Evolutionary conservation across 2,329 filamentous ascomycete species (phyloP).

Genomic region (Colletotrichum cereale): DNA sequence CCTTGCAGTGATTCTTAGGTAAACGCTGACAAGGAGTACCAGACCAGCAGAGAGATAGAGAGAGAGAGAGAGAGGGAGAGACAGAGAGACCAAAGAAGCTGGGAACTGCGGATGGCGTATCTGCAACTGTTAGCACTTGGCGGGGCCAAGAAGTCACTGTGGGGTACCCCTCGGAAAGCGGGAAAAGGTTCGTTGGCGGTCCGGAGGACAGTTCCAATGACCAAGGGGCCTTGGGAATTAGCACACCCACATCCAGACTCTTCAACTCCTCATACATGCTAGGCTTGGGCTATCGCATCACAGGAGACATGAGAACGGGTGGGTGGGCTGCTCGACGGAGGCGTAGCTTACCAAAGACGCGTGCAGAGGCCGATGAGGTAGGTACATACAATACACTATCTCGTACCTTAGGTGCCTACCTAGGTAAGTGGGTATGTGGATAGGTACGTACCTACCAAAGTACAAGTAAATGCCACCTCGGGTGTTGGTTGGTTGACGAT

Average conservation of each 20-base stretch:
- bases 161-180: slow-evolving; percentile 13
- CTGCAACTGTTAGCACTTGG: slow-evolving; percentile 24
- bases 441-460: neutral
- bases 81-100: slow-evolving; percentile 3
- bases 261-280: neutral
- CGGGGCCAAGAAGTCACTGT: slow-evolving; percentile 28
- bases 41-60: neutral
- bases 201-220: neutral
- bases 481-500: slow-evolving; percentile 13
- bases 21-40: too few relatives aligned
- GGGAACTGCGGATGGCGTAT: slow-evolving; percentile 33
- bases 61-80: neutral
- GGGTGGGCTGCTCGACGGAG: neutral
- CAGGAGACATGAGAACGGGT: neutral
- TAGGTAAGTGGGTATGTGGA: too few relatives aligned
- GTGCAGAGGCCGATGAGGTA: neutral
- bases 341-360: neutral
- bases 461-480: neutral
- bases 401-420: neutral
- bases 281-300: neutral
- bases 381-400: neutral
- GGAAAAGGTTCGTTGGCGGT: slow-evolving; percentile 1
- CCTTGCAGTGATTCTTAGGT: too few relatives aligned
- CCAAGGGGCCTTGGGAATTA: neutral
- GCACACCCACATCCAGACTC: neutral